These are phyloP conservation scores for Monosporozyma aerobia DNA, from an alignment of 805 yeast genomes.

Conservation along the genomic window DNA sequence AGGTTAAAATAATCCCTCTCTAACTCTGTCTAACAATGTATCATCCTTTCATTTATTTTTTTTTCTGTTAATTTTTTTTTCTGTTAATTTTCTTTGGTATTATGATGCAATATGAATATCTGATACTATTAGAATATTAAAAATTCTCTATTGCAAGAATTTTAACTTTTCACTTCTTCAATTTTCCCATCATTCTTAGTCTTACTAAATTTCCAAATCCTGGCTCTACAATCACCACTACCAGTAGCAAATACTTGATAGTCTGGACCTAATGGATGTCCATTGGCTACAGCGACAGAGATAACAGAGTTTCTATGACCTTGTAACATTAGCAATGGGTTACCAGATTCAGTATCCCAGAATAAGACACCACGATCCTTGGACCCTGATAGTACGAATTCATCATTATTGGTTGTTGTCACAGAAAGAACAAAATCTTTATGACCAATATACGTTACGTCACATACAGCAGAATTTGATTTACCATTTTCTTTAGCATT, in stretches of 20 bases:
- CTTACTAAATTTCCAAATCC: slow-evolving; percentile 80
- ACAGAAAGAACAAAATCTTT: slow-evolving; percentile 92
- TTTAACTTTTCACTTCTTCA: slow-evolving; percentile 2
- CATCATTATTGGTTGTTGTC: slow-evolving; percentile 87
- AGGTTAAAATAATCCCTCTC: neutral
- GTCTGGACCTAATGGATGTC: slow-evolving; percentile 45
- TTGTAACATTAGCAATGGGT: slow-evolving; percentile 88
- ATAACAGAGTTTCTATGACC: slow-evolving; percentile 96
- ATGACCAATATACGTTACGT: slow-evolving; percentile 90
- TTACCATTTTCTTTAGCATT: slow-evolving; percentile 19
- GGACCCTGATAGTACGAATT: slow-evolving; percentile 86
- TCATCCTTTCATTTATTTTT: neutral
- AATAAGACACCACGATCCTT: slow-evolving; percentile 95
- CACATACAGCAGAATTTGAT: slow-evolving; percentile 51
- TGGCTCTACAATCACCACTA: slow-evolving; percentile 93
- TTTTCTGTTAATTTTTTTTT: too few species aligned
- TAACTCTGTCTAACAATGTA: neutral
- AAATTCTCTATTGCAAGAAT: neutral
- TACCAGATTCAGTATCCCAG: slow-evolving; percentile 91
- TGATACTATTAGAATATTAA: neutral
- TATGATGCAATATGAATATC: neutral
- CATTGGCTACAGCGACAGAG: slow-evolving; percentile 84
- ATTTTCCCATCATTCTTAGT: slow-evolving; percentile 1
- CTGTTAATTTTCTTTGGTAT: neutral
- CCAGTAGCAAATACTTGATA: slow-evolving; percentile 93